Conservation (phyloP, 805 yeast species). For the Saturnispora sanitii region DNA sequence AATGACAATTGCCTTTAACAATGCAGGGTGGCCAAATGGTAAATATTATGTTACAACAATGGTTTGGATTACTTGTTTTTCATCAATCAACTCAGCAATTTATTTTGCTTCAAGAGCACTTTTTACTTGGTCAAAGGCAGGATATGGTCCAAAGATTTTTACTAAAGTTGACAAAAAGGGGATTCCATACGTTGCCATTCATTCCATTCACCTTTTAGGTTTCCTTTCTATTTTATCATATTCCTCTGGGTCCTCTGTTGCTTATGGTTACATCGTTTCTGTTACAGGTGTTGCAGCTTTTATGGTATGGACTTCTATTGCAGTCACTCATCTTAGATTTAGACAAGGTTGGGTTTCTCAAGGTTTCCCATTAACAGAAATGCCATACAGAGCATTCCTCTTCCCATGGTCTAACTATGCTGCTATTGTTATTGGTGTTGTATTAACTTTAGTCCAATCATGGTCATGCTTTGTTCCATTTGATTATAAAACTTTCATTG, state of each 20-base stretch:
- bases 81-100: constrained; percentile 61
- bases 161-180: constrained; percentile 45
- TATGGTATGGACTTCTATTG: constrained; percentile 56
- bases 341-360: constrained; percentile 37
- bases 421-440: constrained; percentile 40
- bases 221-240: constrained; percentile 48
- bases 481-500: constrained; percentile 44
- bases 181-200: constrained; percentile 53
- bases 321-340: constrained; percentile 47
- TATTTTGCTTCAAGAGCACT: constrained; percentile 62
- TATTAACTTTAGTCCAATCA: constrained; percentile 54
- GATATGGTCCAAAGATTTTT: constrained; percentile 36
- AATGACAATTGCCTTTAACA: constrained; percentile 37
- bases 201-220: constrained; percentile 44
- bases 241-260: constrained; percentile 48
- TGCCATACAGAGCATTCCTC: constrained; percentile 44
- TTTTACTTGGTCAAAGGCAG: constrained; percentile 52
- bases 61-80: constrained; percentile 51
- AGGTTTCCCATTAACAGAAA: constrained; percentile 35
- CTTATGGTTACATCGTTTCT: constrained; percentile 51
- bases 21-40: constrained; percentile 44
- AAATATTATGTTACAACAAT: constrained; percentile 52
- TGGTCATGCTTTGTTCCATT: constrained; percentile 57
- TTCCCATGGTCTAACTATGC: constrained; percentile 43
- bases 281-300: constrained; percentile 60